phyloP scores from a whole-genome alignment of 805 yeast species.

The Zygosaccharomyces gambellarensis region DNA sequence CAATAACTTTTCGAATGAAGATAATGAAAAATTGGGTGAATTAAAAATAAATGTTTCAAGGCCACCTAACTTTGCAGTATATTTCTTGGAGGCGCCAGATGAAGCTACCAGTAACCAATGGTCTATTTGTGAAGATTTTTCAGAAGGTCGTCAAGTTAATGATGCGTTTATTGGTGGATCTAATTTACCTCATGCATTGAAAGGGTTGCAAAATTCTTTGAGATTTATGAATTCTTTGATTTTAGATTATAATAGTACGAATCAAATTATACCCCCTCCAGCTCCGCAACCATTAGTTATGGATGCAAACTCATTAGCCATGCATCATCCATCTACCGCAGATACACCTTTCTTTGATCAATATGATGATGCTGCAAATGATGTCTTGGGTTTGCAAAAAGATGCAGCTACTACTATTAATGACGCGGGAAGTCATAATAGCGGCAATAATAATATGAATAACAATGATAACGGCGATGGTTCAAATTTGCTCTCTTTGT shows the following conservation, averaged over 20 bases:
- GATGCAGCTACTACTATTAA: constrained; percentile 7
- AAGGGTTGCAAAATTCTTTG: constrained; percentile 50
- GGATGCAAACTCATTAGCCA: constrained; percentile 11
- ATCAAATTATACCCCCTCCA: constrained; percentile 25
- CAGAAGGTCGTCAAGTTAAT: constrained; percentile 77
- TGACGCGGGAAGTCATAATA: constrained; percentile 7
- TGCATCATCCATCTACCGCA: constrained; percentile 10
- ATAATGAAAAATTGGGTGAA: constrained; percentile 37
- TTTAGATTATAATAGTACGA: constrained; percentile 40
- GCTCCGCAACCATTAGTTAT: constrained; percentile 7
- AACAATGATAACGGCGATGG: constrained; percentile 10
- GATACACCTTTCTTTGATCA: constrained; percentile 11
- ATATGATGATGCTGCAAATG: constrained; percentile 10
- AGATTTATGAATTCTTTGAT: constrained; percentile 52
- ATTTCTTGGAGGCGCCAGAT: constrained; percentile 49
- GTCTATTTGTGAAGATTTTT: constrained; percentile 76
- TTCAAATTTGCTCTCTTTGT: constrained; percentile 11
- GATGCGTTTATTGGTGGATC: constrained; percentile 60
- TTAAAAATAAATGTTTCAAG: constrained; percentile 47
- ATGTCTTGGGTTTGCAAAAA: constrained; percentile 8
- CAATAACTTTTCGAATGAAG: constrained; percentile 12
- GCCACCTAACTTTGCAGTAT: constrained; percentile 76
- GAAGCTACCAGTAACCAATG: constrained; percentile 32
- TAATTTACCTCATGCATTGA: constrained; percentile 62
- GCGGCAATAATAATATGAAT: constrained; percentile 9